These are phyloP conservation scores for Hypoxylon sp. DNA, from an alignment of 2,329 filamentous ascomycete genomes.

Conservation along the genomic window DNA sequence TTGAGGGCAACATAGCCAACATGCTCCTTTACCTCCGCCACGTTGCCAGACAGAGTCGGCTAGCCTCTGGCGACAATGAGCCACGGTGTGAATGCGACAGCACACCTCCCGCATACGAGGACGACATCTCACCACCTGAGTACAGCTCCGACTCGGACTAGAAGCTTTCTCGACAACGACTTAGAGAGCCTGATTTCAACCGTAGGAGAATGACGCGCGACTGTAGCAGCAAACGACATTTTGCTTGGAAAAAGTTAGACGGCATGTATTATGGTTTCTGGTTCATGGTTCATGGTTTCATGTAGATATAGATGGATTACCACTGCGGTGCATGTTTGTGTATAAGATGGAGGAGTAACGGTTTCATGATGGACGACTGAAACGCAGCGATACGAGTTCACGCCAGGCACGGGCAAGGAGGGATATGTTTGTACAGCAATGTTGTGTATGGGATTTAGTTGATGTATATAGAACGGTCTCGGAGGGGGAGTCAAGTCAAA, in stretches of 20 bases:
- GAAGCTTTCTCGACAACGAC: not conserved
- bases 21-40: not conserved
- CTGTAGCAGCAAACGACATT: not conserved
- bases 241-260: not conserved
- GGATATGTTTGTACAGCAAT: not conserved
- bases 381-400: not conserved
- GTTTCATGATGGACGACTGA: not conserved
- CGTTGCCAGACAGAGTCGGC: not conserved
- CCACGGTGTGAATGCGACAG: not conserved
- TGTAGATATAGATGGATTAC: not conserved
- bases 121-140: not conserved
- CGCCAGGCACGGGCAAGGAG: not conserved
- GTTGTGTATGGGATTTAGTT: too few species aligned
- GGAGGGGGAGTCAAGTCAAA: constrained; percentile 4
- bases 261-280: not conserved
- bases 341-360: not conserved
- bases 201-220: not conserved
- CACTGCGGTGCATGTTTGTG: not conserved
- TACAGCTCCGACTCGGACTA: not conserved
- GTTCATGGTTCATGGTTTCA: not conserved
- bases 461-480: not conserved
- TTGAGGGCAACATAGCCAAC: not conserved
- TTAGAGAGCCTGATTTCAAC: not conserved
- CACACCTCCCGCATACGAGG: not conserved
- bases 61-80: not conserved